Conservation (phyloP, 805 yeast genomes). For the Zygotorulaspora sp. region DNA sequence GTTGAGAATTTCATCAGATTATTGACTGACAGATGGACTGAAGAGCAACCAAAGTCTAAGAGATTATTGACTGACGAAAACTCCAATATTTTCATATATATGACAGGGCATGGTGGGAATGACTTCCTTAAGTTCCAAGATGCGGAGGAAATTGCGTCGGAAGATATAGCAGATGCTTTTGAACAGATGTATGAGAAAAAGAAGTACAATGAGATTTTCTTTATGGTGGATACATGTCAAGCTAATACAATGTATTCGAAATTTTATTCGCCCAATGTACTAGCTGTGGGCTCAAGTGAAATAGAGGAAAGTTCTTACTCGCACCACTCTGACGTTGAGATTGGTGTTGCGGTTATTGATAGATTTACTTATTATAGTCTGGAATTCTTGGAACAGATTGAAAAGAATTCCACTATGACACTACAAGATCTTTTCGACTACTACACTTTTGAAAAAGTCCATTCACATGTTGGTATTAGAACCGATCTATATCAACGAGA, state of each 20-base stretch:
- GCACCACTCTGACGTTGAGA: conserved; percentile 90
- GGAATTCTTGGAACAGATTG: conserved; percentile 79
- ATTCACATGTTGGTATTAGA: conserved; percentile 90
- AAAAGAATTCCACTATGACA: conserved; percentile 68
- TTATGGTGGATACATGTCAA: conserved; percentile 98
- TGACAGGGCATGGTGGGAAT: conserved; percentile 99
- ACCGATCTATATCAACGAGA: conserved; percentile 71
- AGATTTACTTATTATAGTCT: conserved; percentile 89
- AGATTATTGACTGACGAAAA: conserved; percentile 88
- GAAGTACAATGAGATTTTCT: conserved; percentile 89
- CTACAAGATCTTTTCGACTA: conserved; percentile 80
- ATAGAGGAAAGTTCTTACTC: conserved; percentile 88
- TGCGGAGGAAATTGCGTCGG: conserved; percentile 93
- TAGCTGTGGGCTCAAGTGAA: conserved; percentile 89
- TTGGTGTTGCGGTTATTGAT: conserved; percentile 97
- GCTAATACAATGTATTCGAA: conserved; percentile 96
- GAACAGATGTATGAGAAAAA: conserved; percentile 95
- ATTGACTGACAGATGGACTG: conserved; percentile 93
- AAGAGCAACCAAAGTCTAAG: conserved; percentile 88
- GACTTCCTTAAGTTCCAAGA: conserved; percentile 97
- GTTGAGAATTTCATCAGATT: conserved; percentile 93
- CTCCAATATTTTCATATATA: conserved; percentile 86
- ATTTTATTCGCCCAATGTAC: conserved; percentile 84
- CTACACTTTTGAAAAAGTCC: conserved; percentile 79
- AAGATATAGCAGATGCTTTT: conserved; percentile 95